These are phyloP conservation scores for Hysterium pulicare DNA, from an alignment of 2,329 filamentous ascomycete species.

Conservation along the genomic window DNA sequence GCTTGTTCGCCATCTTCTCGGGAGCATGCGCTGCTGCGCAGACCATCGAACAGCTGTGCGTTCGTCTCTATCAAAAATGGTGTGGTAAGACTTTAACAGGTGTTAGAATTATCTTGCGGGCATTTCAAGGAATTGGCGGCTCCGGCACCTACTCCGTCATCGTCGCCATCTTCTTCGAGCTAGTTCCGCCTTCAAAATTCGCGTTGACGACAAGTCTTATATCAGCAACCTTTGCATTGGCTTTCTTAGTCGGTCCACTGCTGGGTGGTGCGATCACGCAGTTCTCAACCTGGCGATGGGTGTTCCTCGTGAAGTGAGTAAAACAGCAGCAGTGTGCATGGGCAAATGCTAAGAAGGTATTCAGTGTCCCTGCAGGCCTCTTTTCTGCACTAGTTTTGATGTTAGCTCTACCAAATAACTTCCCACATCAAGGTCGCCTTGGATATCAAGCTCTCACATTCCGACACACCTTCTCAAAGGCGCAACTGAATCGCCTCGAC, in stretches of 20 bases:
- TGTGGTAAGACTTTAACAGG: slow-evolving; percentile 6
- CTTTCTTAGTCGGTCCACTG: slow-evolving; percentile 1
- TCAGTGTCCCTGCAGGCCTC: slow-evolving; percentile 11
- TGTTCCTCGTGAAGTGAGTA: slow-evolving; percentile 5
- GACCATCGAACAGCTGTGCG: slow-evolving; percentile 24
- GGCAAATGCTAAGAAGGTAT: background rate
- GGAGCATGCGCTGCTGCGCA: slow-evolving; percentile 28
- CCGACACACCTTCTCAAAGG: background rate
- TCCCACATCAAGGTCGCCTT: slow-evolving; percentile 1
- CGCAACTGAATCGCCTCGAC: slow-evolving; percentile 6
- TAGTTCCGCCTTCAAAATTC: background rate
- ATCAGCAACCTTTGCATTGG: slow-evolving; percentile 1
- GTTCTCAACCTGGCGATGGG: slow-evolving; percentile 3
- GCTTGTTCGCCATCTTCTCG: slow-evolving; percentile 27
- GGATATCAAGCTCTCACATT: background rate
- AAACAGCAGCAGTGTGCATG: background rate
- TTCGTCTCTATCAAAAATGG: background rate
- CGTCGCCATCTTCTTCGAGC: slow-evolving; percentile 1
- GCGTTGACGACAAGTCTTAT: background rate
- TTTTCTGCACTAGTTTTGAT: background rate
- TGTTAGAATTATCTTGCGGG: background rate
- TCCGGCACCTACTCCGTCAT: slow-evolving; percentile 1
- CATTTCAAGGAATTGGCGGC: background rate
- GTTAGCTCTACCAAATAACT: background rate
- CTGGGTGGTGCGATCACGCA: slow-evolving; percentile 1